Evolutionary conservation across 2,329 filamentous ascomycete species (phyloP).

Genomic region (Pyrenophora tritici-repentis): DNA sequence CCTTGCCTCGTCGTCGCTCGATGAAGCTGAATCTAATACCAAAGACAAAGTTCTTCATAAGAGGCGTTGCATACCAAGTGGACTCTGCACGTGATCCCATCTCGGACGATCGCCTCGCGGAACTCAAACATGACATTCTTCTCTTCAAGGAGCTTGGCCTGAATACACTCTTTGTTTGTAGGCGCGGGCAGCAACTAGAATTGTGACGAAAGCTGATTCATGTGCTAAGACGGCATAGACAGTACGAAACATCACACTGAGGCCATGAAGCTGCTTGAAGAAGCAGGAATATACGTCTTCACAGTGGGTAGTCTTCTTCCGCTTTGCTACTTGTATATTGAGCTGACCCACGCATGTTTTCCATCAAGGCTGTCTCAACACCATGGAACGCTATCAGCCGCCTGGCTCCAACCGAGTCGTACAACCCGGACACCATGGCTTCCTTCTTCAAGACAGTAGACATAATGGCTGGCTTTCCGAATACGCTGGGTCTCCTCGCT

Average conservation of each 20-base stretch:
- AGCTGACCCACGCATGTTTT: not conserved
- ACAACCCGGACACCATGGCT: conserved; percentile 1
- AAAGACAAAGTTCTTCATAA: not conserved
- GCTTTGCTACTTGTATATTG: not conserved
- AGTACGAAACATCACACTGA: conserved; percentile 10
- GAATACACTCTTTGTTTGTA: conserved; percentile 16
- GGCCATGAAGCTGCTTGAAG: conserved; percentile 18
- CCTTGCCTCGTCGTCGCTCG: not conserved
- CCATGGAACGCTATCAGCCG: conserved; percentile 10
- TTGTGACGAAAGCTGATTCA: not conserved
- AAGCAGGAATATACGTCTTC: conserved; percentile 19
- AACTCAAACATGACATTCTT: conserved; percentile 10
- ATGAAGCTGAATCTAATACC: not conserved
- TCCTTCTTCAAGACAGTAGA: conserved; percentile 11
- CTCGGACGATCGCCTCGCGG: not conserved
- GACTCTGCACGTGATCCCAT: not conserved
- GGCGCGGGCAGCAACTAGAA: not conserved
- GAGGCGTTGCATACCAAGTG: not conserved
- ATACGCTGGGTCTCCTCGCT: conserved; percentile 11
- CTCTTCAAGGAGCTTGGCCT: conserved; percentile 16
- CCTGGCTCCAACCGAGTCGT: conserved; percentile 10
- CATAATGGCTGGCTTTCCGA: conserved; percentile 13
- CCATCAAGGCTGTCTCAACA: conserved; percentile 1
- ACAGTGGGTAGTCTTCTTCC: not conserved
- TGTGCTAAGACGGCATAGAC: conserved; percentile 8